Conservation (phyloP, 495 filamentous ascomycete genomes). For the Aspergillus steynii region DNA sequence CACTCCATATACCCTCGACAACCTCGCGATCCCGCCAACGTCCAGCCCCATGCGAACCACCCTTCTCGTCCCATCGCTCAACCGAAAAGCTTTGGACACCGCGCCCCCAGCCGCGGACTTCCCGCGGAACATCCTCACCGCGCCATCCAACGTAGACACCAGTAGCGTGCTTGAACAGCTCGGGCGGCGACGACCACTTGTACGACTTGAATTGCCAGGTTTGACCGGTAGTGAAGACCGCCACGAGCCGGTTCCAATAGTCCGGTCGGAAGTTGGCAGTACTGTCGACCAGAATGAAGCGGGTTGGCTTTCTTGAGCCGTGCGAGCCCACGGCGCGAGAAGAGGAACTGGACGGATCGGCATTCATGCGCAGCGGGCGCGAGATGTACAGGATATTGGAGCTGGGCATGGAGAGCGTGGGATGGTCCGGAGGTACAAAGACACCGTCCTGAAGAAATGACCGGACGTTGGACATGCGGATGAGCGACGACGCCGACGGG, state of each 20-base stretch:
- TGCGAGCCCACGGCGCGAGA: constrained; percentile 25
- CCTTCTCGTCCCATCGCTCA: constrained; percentile 73
- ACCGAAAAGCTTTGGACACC: constrained; percentile 72
- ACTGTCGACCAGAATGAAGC: constrained; percentile 92
- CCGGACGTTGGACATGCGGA: constrained; percentile 97
- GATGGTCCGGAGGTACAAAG: constrained; percentile 75
- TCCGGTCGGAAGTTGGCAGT: constrained; percentile 95
- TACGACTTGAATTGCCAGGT: constrained; percentile 98
- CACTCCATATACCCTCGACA: constrained; percentile 89
- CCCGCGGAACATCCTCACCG: constrained; percentile 75
- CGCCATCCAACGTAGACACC: constrained; percentile 92
- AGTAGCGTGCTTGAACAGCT: constrained; percentile 83
- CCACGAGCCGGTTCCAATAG: constrained; percentile 95
- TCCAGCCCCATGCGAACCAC: constrained; percentile 53
- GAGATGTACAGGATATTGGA: constrained; percentile 81
- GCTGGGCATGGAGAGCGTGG: constrained; percentile 56
- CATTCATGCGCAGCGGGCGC: constrained; percentile 73
- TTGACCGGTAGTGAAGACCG: constrained; percentile 97
- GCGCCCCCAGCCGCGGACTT: constrained; percentile 80
- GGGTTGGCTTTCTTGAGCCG: constrained; percentile 64
- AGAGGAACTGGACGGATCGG: constrained; percentile 30
- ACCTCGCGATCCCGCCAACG: constrained; percentile 92
- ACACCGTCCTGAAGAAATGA: constrained; percentile 86
- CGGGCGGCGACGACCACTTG: constrained; percentile 87
- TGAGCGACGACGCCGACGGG: constrained; percentile 93